phyloP scores from a whole-genome alignment of 2,329 filamentous ascomycete genomes.

The Diaporthe nobilis region DNA sequence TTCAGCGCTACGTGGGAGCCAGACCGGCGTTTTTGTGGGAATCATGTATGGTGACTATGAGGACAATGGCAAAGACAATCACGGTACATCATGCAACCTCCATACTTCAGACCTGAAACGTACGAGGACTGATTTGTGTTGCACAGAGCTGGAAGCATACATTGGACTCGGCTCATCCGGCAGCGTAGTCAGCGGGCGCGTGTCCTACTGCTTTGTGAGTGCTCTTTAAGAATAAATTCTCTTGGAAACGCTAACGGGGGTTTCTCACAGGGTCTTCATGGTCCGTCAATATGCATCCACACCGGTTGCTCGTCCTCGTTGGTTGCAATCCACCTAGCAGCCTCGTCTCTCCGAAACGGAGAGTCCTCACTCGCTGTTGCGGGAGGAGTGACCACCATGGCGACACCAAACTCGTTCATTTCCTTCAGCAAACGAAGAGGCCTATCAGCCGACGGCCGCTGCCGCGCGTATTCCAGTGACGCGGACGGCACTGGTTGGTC shows the following conservation, averaged over 20 bases:
- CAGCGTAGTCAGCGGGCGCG: constrained; percentile 15
- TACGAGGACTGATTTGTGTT: too few species aligned
- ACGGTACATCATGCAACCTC: neutral
- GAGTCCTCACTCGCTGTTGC: constrained; percentile 22
- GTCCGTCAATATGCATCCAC: constrained; percentile 22
- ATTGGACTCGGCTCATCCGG: constrained; percentile 21
- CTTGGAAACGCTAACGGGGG: too few species aligned
- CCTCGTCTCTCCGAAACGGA: constrained; percentile 8
- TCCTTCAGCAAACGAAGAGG: constrained; percentile 30
- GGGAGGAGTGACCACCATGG: constrained; percentile 26
- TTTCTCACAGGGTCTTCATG: neutral
- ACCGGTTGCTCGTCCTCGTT: constrained; percentile 31
- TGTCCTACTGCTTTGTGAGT: constrained; percentile 27
- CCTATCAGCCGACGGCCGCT: constrained; percentile 46
- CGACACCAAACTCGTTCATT: constrained; percentile 15
- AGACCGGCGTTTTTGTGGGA: constrained; percentile 49
- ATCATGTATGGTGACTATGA: constrained; percentile 48
- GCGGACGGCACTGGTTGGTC: constrained; percentile 61
- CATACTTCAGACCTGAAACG: too few species aligned
- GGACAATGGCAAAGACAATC: constrained; percentile 7
- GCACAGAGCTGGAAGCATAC: constrained; percentile 17
- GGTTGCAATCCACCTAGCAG: constrained; percentile 29
- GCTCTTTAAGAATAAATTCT: too few species aligned
- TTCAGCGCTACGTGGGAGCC: constrained; percentile 41
- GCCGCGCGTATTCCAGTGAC: constrained; percentile 52